These are phyloP conservation scores for Ophiocordyceps camponoti-floridani DNA, from an alignment of 2,329 filamentous ascomycete species.

Conservation along the genomic window DNA sequence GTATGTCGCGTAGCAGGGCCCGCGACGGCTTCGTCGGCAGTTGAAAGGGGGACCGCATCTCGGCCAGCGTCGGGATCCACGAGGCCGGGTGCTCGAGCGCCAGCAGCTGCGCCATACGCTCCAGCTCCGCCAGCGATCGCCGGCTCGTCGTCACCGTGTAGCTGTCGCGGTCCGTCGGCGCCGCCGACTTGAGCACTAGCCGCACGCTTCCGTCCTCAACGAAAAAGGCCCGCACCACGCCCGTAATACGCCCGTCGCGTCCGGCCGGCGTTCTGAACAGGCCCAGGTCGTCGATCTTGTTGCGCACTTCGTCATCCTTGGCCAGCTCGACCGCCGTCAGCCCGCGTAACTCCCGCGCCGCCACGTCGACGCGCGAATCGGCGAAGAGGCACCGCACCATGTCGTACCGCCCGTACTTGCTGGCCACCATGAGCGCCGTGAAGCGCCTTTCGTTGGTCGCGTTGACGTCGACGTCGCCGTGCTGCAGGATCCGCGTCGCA, in stretches of 20 bases:
- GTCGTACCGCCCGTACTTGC: conserved; percentile 91
- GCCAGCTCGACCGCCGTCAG: conserved; percentile 90
- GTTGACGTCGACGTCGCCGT: conserved; percentile 91
- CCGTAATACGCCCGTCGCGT: conserved; percentile 67
- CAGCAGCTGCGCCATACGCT: conserved; percentile 71
- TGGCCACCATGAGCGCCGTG: conserved; percentile 92
- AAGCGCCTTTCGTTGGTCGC: conserved; percentile 90
- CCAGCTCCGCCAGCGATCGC: conserved; percentile 74
- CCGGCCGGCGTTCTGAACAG: conserved; percentile 59
- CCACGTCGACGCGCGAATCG: conserved; percentile 72
- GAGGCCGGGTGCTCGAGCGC: conserved; percentile 84
- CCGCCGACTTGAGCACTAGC: conserved; percentile 85
- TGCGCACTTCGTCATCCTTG: conserved; percentile 93
- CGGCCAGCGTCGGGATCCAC: conserved; percentile 69
- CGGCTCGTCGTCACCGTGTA: conserved; percentile 93
- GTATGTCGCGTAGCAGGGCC: conserved; percentile 71
- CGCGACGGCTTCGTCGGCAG: conserved; percentile 84
- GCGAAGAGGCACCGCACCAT: conserved; percentile 78
- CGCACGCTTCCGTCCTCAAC: conserved; percentile 91
- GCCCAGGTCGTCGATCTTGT: conserved; percentile 86
- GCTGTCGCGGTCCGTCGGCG: conserved; percentile 60
- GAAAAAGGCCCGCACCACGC: conserved; percentile 88
- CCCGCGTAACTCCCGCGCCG: conserved; percentile 68
- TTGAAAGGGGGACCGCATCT: conserved; percentile 75
- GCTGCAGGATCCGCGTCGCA: conserved; percentile 55